Evolutionary conservation across 495 filamentous ascomycete genomes (phyloP).

Genomic region (Neurospora intermedia): DNA sequence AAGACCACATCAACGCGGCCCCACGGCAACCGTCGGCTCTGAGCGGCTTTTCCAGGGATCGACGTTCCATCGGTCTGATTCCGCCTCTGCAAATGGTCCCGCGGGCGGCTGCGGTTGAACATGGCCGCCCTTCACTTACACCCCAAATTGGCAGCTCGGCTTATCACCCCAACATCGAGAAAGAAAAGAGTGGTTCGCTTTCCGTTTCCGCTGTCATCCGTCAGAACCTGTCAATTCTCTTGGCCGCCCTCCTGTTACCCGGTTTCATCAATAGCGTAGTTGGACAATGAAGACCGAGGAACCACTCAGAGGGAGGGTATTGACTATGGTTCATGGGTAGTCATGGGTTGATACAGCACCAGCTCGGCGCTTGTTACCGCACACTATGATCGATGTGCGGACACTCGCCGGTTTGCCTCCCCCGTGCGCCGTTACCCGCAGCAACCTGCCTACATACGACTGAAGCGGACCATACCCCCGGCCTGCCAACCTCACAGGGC

Average conservation of each 20-base stretch:
- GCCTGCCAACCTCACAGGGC: neutral
- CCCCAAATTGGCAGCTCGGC: neutral
- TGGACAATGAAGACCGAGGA: neutral
- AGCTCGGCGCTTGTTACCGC: neutral
- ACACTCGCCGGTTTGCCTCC: neutral
- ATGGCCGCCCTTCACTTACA: neutral
- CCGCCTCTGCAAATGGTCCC: conserved; percentile 13
- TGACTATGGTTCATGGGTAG: neutral
- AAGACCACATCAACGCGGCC: neutral
- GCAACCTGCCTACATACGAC: neutral
- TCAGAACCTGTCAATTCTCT: neutral
- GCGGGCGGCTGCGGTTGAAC: neutral
- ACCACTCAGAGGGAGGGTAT: neutral
- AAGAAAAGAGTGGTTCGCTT: neutral
- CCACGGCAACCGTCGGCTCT: conserved; percentile 22
- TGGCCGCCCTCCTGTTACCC: neutral
- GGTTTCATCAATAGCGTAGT: neutral
- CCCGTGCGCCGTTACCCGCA: neutral
- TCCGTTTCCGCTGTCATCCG: neutral
- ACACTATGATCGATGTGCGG: neutral
- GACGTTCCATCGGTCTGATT: conserved; percentile 14
- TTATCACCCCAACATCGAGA: neutral
- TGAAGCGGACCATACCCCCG: neutral
- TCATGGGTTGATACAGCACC: neutral
- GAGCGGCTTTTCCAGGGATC: conserved; percentile 19